Conservation (phyloP, 176 grass and related monocot genomes). For the Musa troglodytarum region DNA sequence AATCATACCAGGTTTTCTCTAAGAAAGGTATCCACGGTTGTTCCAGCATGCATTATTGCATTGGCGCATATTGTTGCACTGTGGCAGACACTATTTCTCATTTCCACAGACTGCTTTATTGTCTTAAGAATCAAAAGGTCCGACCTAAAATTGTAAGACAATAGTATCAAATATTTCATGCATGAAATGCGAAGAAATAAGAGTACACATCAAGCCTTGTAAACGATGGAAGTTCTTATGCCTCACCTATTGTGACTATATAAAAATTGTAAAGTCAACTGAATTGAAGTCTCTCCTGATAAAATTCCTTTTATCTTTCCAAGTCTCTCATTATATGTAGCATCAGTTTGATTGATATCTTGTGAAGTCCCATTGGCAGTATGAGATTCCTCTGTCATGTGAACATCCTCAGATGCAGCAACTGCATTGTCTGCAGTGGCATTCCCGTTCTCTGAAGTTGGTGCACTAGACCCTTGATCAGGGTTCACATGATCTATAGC, state of each 20-base stretch:
- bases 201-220: neutral
- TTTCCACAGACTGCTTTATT: conserved; percentile 98
- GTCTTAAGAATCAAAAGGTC: conserved; percentile 98
- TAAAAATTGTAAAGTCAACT: conserved; percentile 90
- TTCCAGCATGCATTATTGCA: conserved; percentile 98
- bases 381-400: conserved; percentile 59
- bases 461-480: conserved; percentile 22
- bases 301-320: conserved; percentile 90
- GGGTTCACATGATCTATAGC: neutral
- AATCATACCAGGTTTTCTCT: conserved; percentile 86
- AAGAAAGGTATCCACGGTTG: conserved; percentile 96
- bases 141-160: conserved; percentile 46
- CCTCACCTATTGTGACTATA: conserved; percentile 91
- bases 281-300: conserved; percentile 89
- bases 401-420: conserved; percentile 58
- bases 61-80: conserved; percentile 97
- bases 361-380: conserved; percentile 52
- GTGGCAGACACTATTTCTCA: conserved; percentile 99
- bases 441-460: conserved; percentile 37
- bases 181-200: conserved; percentile 18
- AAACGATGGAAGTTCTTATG: neutral
- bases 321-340: conserved; percentile 51
- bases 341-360: conserved; percentile 52
- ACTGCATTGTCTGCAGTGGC: conserved; percentile 29
- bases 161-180: neutral